Base-by-base conservation (phyloP, 2,329 filamentous ascomycete species). In the Paecilomyces sp. region DNA sequence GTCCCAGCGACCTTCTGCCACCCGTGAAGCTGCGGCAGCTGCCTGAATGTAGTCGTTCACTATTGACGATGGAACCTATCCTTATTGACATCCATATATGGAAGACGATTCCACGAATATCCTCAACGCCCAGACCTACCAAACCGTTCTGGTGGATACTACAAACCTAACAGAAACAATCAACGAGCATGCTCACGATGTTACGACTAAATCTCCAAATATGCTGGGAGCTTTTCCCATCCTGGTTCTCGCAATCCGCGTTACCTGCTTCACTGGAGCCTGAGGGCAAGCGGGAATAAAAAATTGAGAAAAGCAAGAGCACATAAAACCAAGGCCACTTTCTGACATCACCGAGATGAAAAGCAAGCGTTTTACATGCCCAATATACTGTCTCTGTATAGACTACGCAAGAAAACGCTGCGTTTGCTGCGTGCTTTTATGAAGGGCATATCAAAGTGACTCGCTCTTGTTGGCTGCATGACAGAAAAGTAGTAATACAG, bases 11-110 rank as follows among this genome's bases (percentile, higher is more conserved):
- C 28, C 51, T 30, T 53, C 60, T 28, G 54, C 56, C 5, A 30
- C 62, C n/a, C 30, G 56, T 55, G 59, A 60, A 34, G 33, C 54
- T 24, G n/a, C 56, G 22, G 55, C 57, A 33, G 60, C 24, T 22
- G 61, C 60, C 13, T 66, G 57, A 60, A 53, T 12, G 30, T 22
- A 47, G 18, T 47, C 7, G 7, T 47, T 18, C n/a, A 47, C 15
- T 18, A 13, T 30, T 28, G 5, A 30, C 4, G 13, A 53, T 3
- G 12, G 22, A 15, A 8, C 22, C 28, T 30, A 30, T 51, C 47
- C 8, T 13, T 28, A 13, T 7, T 15, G 51, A 30, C 25, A 13
- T 53, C 3, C 28, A 53, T 53, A 9, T 30, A 15, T 15, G 22
- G 24, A 11, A 53, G 11, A 53, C 11, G 22, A 22, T 22, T 22